Base-by-base conservation (phyloP, 1,284 basidiomycete genomes). In the Coriolopsis trogii region DNA sequence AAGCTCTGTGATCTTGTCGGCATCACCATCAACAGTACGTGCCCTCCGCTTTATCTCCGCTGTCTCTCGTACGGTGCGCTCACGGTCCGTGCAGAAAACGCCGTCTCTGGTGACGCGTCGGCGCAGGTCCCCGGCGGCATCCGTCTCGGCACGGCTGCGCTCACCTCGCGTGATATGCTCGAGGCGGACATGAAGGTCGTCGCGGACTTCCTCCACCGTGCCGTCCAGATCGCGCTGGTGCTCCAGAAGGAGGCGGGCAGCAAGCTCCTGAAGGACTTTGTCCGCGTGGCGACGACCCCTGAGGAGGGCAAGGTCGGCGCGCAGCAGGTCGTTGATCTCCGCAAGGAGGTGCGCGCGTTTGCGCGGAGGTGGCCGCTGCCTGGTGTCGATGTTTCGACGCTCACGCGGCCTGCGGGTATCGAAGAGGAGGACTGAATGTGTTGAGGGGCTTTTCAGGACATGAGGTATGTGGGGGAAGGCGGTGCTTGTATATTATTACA, bases 121-220 rank as follows among this genome's bases (percentile, higher is more conserved):
- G 97, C 97, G 1, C 91, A 95, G 70, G 92, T 93, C 4, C 97
- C 97, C 45, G 97, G 97, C 66, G 97, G 97, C 66, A 96, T 99
- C 67, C 93, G 97, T 62, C 86, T 99, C 62, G 97, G 97, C 60
- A 93, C 94, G 23, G 89, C 93, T 26, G 95, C 97, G 13, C 75
- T 99, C 34, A 98, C 97, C 8, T 97, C 94, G 48, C 92, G 96
- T 64, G 83, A 95, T 72, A 95, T 99, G 95, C 76, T 73, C 44
- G 93, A 97, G 73, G 80, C 77, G 48, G 94, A 97, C 72, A 85
- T 95, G 73, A 86, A 90, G 72, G 70, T 85, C 59, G 94, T 99
- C 50, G 96, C 89, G 51, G 84, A 84, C 57, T 96, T 98, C 85
- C 79, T 98, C 55, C 92, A 96, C 79, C 92, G 94, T 46, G 84